Conservation (phyloP, 352 stramenopile genomes). For the Peronospora belbahrii region DNA sequence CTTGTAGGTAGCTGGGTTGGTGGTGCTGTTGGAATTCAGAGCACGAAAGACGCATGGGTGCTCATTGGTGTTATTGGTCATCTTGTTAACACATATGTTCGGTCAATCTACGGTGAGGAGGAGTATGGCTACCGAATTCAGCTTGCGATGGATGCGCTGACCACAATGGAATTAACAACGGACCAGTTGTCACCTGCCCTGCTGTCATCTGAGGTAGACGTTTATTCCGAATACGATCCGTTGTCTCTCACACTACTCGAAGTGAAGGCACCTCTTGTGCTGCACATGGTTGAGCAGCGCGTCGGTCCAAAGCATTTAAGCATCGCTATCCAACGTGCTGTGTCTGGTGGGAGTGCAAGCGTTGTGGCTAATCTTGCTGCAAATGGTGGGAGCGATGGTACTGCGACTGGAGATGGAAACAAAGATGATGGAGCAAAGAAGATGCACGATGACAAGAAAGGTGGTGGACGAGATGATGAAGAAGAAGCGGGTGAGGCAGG, state of each 20-base stretch:
- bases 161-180: slow-evolving; percentile 71
- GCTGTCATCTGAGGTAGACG: slow-evolving; percentile 69
- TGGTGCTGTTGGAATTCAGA: slow-evolving; percentile 71
- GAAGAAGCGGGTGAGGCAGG: slow-evolving; percentile 24
- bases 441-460: slow-evolving; percentile 18
- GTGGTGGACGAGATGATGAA: slow-evolving; percentile 25
- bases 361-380: slow-evolving; percentile 8
- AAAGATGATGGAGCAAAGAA: slow-evolving; percentile 30
- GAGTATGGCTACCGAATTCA: slow-evolving; percentile 84
- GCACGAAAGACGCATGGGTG: slow-evolving; percentile 82
- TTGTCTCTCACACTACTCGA: slow-evolving; percentile 65
- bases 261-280: slow-evolving; percentile 68
- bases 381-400: slow-evolving; percentile 23
- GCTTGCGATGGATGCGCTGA: slow-evolving; percentile 76
- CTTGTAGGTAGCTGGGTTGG: slow-evolving; percentile 76
- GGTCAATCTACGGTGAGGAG: slow-evolving; percentile 71
- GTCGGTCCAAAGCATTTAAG: slow-evolving; percentile 63
- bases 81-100: slow-evolving; percentile 76
- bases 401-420: slow-evolving; percentile 29
- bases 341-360: slow-evolving; percentile 35
- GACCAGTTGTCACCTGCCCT: slow-evolving; percentile 58
- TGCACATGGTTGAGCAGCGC: slow-evolving; percentile 86
- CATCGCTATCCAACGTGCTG: slow-evolving; percentile 72
- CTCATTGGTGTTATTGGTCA: slow-evolving; percentile 74
- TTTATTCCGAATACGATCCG: slow-evolving; percentile 79